phyloP scores from a whole-genome alignment of 1,139 yeast species.

The Blastobotrys elegans region DNA sequence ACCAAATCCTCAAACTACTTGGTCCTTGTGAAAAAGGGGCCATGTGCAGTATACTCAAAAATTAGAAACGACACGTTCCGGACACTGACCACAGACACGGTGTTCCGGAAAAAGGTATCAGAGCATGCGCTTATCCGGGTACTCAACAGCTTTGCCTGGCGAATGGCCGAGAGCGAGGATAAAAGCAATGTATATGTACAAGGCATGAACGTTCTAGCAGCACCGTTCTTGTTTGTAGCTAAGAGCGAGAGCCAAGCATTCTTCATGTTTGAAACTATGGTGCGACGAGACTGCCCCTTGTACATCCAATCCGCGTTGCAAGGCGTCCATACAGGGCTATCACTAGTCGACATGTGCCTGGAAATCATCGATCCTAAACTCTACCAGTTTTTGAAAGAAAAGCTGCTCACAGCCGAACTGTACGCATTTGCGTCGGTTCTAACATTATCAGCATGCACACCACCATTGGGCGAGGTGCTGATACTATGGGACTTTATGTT shows the following conservation, averaged over 20 bases:
- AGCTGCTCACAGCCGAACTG: constrained; percentile 70
- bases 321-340: constrained; percentile 78
- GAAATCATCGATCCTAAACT: constrained; percentile 70
- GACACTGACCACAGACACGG: constrained; percentile 70
- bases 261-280: constrained; percentile 56
- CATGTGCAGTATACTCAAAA: constrained; percentile 56
- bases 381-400: constrained; percentile 54
- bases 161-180: constrained; percentile 24
- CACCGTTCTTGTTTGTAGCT: constrained; percentile 75
- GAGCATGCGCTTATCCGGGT: constrained; percentile 67
- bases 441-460: constrained; percentile 86
- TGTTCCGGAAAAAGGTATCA: constrained; percentile 60
- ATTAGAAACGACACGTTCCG: constrained; percentile 85
- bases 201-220: constrained; percentile 84
- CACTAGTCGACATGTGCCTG: constrained; percentile 60
- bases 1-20: constrained; percentile 51
- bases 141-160: constrained; percentile 69
- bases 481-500: constrained; percentile 86
- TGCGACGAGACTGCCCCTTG: constrained; percentile 63
- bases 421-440: constrained; percentile 87
- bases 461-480: constrained; percentile 71
- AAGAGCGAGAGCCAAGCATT: constrained; percentile 86
- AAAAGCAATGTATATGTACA: constrained; percentile 56
- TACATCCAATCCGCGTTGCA: constrained; percentile 72
- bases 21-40: constrained; percentile 51